Evolutionary conservation across 805 yeast species (phyloP), one percentile per base, ranked within the genome.

Genomic region (Cyberlindnera japonica): DNA sequence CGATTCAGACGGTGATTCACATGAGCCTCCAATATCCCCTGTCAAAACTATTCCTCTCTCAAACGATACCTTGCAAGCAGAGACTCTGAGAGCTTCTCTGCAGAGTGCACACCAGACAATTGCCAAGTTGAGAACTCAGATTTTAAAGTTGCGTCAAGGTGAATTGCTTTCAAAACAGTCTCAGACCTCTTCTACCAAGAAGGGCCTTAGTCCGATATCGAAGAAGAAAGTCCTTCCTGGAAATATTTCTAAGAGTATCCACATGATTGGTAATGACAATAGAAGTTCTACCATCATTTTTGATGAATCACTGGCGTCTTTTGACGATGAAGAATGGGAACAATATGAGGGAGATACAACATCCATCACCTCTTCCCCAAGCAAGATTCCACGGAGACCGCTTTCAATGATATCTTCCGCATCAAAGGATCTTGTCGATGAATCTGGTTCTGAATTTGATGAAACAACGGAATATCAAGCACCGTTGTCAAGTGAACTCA

Each of bases 51-150:
- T 59, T 1, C 69, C 74, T 31, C 63, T 68, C 1, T 63, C 65
- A 22, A 68, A 72, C 42, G 59, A 69, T 2, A 72, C 67, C 11
- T 62, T 83, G 31, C 87, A 83, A 53, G 64, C 75, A 3, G 90
- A 85, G 53, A 80, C 89, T 1, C 61, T 83, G 48, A 70, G 73
- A 47, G 72, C 83, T 0, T 80, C 84, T 18, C 67, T 86, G 49
- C 68, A 70, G 14, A 85, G 74, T 59, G 83, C 90, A 5, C 77
- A 81, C 51, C 69, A 72, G 45, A 73, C 79, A 3, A 78, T 84
- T 35, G 63, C 77, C n/a, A 79, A 73, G 50, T 67, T 83, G 46
- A 73, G 83, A 56, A 63, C 53, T 8, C 58, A 58, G 41, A 53
- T 58, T 17, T 31, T 47, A 17, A 54, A 54, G 35, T 31, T 59